Evolutionary conservation across 768 basidiomycete genomes (phyloP).

Genomic region (Podaxis rugospora): DNA sequence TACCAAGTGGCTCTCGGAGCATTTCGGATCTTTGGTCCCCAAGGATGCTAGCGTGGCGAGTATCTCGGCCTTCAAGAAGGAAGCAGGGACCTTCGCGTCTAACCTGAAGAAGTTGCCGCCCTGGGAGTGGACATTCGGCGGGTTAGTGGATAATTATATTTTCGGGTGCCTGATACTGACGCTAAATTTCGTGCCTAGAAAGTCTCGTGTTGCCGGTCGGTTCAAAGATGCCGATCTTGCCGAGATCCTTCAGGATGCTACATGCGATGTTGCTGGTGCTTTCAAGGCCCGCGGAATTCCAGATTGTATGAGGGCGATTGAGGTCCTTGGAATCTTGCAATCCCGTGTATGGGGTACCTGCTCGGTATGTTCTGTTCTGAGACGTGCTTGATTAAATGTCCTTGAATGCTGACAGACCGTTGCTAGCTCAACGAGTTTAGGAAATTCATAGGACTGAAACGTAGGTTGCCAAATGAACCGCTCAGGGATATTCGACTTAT

Average conservation of each 20-base stretch:
- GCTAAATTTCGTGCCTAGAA: conserved; percentile 23
- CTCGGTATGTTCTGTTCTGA: conserved; percentile 40
- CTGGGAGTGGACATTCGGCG: conserved; percentile 51
- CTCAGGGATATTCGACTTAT: background rate
- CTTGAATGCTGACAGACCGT: conserved; percentile 7
- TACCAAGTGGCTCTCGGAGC: conserved; percentile 45
- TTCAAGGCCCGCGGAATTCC: conserved; percentile 72
- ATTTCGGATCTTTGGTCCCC: conserved; percentile 44
- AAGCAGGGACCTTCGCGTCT: conserved; percentile 24
- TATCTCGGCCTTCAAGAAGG: conserved; percentile 31
- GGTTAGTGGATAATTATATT: conserved; percentile 27
- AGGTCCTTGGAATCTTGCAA: conserved; percentile 66
- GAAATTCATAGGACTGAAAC: conserved; percentile 65
- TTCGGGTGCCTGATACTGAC: background rate
- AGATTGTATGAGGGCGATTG: conserved; percentile 58
- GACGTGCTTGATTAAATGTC: background rate
- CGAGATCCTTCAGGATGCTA: conserved; percentile 56
- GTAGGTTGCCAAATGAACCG: conserved; percentile 28
- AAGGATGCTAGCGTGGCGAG: conserved; percentile 33
- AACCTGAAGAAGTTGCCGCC: conserved; percentile 23
- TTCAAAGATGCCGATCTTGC: conserved; percentile 67
- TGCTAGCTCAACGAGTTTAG: conserved; percentile 66
- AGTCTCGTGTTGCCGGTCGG: conserved; percentile 49
- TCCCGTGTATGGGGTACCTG: conserved; percentile 68
- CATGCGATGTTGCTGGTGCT: conserved; percentile 52